These are phyloP conservation scores for Apiospora koreana DNA, from an alignment of 2,329 filamentous ascomycete species.

Conservation along the genomic window DNA sequence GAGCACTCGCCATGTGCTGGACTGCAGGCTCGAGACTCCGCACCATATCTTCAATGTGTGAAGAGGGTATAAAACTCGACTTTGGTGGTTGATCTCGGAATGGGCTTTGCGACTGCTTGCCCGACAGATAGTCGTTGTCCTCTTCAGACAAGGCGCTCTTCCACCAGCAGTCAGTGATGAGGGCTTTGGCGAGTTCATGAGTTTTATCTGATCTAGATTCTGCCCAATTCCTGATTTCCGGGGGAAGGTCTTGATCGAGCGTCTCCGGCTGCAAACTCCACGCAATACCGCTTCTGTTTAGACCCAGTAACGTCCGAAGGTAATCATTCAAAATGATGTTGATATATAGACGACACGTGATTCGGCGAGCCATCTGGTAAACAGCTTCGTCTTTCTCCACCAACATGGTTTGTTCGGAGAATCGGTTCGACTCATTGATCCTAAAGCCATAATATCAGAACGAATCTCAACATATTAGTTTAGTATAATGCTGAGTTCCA, in stretches of 20 bases:
- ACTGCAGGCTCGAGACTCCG: constrained; percentile 54
- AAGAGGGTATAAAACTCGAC: no score
- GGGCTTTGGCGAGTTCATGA: not conserved
- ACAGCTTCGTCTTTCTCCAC: constrained; percentile 45
- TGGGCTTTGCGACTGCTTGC: not conserved
- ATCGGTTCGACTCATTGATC: not conserved
- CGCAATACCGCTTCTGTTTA: constrained; percentile 57
- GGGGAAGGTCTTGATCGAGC: no score
- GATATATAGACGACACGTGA: constrained; percentile 56
- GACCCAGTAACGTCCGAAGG: constrained; percentile 60
- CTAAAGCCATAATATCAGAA: not conserved
- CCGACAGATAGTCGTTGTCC: not conserved
- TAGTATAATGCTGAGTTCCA: not conserved
- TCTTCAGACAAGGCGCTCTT: not conserved
- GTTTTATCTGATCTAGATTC: not conserved
- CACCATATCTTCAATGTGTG: not conserved
- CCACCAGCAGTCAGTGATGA: not conserved
- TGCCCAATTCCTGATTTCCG: accelerated
- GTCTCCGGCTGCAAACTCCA: constrained; percentile 60
- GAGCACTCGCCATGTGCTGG: constrained; percentile 53
- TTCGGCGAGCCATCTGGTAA: constrained; percentile 57
- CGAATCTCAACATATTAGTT: not conserved
- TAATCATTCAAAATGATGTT: constrained; percentile 62
- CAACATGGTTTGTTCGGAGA: accelerated
- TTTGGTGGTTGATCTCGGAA: not conserved